Base-by-base conservation (phyloP, 352 stramenopile genomes). In the Pythium folliculosum region DNA sequence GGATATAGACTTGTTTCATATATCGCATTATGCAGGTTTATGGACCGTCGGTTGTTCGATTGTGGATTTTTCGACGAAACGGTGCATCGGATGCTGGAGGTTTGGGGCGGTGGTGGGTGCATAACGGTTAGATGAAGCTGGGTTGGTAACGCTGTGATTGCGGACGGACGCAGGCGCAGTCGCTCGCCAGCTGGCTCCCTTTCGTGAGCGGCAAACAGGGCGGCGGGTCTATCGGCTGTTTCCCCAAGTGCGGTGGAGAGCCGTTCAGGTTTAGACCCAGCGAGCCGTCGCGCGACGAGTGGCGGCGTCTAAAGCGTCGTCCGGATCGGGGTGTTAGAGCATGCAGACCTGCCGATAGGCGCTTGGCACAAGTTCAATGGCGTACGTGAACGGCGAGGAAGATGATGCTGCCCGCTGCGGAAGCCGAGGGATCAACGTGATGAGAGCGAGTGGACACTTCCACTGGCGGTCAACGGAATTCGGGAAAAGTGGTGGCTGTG, bases 361-460 rank as follows among this genome's bases (percentile, higher is more conserved):
- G 40, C 10, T 47, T 47, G 17, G 40, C 10, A 10, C 40, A 47
- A 47, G 40, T 47, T 47, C 40, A 47, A 47, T 47, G 47, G 7
- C 21, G 47, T 8, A 25, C 10, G 47, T 12, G 35, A 40, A 12
- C 45, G 45, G 16, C 45, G 25, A 47, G 5, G 14, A 43, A 35
- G 52, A 47, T 60, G 52, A 60, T 47, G 27, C 4, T 47, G 52
- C 51, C 21, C 16, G 50, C 50, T 32, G 5, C 44, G 44, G 44
- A 51, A 51, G 21, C 44, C 44, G 5, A 19, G 5, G 6, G 44
- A 32, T 58, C 19, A 40, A 40, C 35, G 35, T 6, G 51, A 58
- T 6, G 6, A 23, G 30, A 51, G 44, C 40, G 62, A 69, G 53
- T 69, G 53, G 43, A 69, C 62, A 69, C 52, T 69, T 69, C 53